A percentile compares a stretch with the other conserved stretches of the same genome.
These are phyloP conservation scores for Entomortierella parvispora DNA, from an alignment of 192 early-diverging fungal genomes.

Conservation along the genomic window DNA sequence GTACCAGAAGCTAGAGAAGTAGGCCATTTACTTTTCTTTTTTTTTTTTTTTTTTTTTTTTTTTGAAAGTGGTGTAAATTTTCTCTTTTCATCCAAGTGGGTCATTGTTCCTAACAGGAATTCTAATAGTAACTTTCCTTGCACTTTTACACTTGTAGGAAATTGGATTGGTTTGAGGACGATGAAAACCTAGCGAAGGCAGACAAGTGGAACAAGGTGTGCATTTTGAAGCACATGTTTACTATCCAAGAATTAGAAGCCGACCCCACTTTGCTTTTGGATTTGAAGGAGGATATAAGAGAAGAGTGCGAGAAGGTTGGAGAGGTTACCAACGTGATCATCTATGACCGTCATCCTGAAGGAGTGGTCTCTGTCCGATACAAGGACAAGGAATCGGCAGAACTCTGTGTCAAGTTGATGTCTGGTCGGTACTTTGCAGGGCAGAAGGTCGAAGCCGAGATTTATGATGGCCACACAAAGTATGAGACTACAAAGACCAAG, in stretches of 20 bases:
- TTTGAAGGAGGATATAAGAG: conserved; percentile 92
- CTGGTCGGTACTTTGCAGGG: conserved; percentile 91
- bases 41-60: background rate
- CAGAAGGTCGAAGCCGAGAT: conserved; percentile 79
- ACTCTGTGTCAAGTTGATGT: conserved; percentile 89
- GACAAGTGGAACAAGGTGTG: conserved; percentile 86
- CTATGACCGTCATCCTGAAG: conserved; percentile 86
- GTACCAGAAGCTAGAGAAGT: conserved; percentile 82
- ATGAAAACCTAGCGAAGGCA: conserved; percentile 68
- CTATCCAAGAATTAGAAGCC: conserved; percentile 85
- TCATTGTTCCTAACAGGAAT: background rate
- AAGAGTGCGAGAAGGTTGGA: conserved; percentile 93
- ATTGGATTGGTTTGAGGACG: conserved; percentile 90
- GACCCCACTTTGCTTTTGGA: conserved; percentile 91
- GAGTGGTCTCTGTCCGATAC: conserved; percentile 90
- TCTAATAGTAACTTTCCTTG: background rate
- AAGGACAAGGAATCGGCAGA: conserved; percentile 81
- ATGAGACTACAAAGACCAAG: conserved; percentile 64
- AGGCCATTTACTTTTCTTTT: conserved; percentile 1
- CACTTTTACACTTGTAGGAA: conserved; percentile 62
- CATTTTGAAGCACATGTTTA: conserved; percentile 97
- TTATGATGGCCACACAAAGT: conserved; percentile 87
- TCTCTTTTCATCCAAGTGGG: no score
- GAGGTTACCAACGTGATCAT: conserved; percentile 94
- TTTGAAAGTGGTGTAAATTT: background rate